Conservation (phyloP, 768 basidiomycete genomes). For the Porphyrellus cyaneotinctus region DNA sequence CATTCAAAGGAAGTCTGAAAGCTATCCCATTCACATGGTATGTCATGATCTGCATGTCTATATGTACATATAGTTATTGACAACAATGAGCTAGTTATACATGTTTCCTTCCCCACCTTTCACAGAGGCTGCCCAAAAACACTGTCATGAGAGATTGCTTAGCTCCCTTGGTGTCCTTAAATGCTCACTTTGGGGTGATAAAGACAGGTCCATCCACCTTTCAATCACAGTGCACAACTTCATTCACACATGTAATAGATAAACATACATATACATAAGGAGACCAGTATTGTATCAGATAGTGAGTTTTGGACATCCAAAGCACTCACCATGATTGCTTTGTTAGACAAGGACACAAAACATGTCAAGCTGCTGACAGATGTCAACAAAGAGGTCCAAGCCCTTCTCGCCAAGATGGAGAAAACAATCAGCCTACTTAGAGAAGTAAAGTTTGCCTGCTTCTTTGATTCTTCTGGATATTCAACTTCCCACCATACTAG, state of each 20-base stretch:
- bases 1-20: conserved; percentile 67
- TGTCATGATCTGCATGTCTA: conserved; percentile 26
- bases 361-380: conserved; percentile 54
- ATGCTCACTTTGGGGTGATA: conserved; percentile 47
- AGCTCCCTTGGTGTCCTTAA: conserved; percentile 72
- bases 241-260: conserved; percentile 18
- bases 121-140: conserved; percentile 64
- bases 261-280: conserved; percentile 52
- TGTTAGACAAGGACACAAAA: conserved; percentile 63
- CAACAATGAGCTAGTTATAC: conserved; percentile 41
- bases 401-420: conserved; percentile 43
- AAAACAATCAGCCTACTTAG: conserved; percentile 40
- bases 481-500: conserved; percentile 8
- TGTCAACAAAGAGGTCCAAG: conserved; percentile 51
- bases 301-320: conserved; percentile 79
- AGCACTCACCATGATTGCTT: conserved; percentile 51
- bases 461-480: neutral
- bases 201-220: conserved; percentile 43
- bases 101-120: conserved; percentile 62
- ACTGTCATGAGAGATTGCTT: conserved; percentile 68
- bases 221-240: neutral
- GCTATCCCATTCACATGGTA: conserved; percentile 57
- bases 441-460: conserved; percentile 34
- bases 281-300: conserved; percentile 59
- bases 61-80: neutral